Conservation (phyloP, 202 grass and related monocot genomes). For the Sporobolus alterniflorus region DNA sequence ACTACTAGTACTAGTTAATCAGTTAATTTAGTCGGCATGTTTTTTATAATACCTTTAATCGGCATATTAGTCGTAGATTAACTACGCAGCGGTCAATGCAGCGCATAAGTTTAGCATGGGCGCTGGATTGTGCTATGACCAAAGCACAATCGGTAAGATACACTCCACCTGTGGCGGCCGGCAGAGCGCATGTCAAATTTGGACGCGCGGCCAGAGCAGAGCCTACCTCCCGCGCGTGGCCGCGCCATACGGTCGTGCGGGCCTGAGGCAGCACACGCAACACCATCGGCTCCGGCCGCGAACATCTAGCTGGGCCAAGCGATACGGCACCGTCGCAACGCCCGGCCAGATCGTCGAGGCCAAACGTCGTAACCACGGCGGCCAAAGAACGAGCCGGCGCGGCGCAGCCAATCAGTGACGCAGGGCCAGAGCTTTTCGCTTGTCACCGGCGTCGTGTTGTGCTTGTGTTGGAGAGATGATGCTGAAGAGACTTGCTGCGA, state of each 20-base stretch:
- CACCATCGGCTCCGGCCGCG: neutral
- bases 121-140: constrained; percentile 11
- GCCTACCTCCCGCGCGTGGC: no score
- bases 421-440: neutral
- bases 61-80: neutral
- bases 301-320: no score
- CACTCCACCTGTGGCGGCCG: neutral
- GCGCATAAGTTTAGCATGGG: constrained; percentile 28
- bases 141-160: neutral
- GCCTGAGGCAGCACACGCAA: neutral
- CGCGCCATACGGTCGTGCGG: no score
- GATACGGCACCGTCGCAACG: no score
- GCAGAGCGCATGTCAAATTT: neutral
- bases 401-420: neutral
- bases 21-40: neutral
- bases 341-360: neutral
- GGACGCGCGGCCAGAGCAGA: no score
- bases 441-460: neutral
- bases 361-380: neutral
- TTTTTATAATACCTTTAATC: no score
- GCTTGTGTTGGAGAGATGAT: neutral
- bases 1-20: neutral
- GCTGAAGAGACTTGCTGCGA: neutral
- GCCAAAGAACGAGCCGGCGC: neutral
- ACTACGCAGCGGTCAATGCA: neutral